Evolutionary conservation across 805 yeast genomes (phyloP).

Genomic region (Nakazawaea molendinolei): DNA sequence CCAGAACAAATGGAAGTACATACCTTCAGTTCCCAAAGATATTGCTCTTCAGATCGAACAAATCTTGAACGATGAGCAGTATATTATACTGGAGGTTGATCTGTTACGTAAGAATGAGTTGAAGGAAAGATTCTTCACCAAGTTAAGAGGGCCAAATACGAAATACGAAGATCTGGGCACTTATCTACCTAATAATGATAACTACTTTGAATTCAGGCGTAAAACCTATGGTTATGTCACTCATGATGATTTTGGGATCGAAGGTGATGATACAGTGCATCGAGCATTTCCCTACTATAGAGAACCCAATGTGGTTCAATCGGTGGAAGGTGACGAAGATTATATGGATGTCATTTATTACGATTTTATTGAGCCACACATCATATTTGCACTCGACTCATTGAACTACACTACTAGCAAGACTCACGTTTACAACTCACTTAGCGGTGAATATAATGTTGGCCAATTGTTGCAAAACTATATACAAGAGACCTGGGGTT

Average conservation of each 20-base stretch:
- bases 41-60: slow-evolving; percentile 50
- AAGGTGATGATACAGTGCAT: slow-evolving; percentile 84
- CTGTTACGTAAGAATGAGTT: too few species aligned
- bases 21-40: slow-evolving; percentile 49
- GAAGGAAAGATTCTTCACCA: too few species aligned
- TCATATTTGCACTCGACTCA: slow-evolving; percentile 36
- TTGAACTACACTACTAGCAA: slow-evolving; percentile 2
- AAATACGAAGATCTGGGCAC: too few species aligned
- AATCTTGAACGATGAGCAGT: slow-evolving; percentile 50
- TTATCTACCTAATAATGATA: too few species aligned
- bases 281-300: slow-evolving; percentile 48
- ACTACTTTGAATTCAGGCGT: slow-evolving; percentile 7
- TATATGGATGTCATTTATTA: slow-evolving; percentile 70
- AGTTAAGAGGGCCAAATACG: neutral
- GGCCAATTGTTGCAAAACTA: slow-evolving; percentile 38
- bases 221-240: slow-evolving; percentile 70
- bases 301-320: slow-evolving; percentile 75
- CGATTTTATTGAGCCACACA: slow-evolving; percentile 58
- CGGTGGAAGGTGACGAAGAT: slow-evolving; percentile 29
- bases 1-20: slow-evolving; percentile 67
- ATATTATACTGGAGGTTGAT: slow-evolving; percentile 25
- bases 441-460: slow-evolving; percentile 31
- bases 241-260: slow-evolving; percentile 72
- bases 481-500: slow-evolving; percentile 28
- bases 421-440: slow-evolving; percentile 23